Evolutionary conservation across 2,329 filamentous ascomycete genomes (phyloP).

Genomic region (Exophiala oligosperma): DNA sequence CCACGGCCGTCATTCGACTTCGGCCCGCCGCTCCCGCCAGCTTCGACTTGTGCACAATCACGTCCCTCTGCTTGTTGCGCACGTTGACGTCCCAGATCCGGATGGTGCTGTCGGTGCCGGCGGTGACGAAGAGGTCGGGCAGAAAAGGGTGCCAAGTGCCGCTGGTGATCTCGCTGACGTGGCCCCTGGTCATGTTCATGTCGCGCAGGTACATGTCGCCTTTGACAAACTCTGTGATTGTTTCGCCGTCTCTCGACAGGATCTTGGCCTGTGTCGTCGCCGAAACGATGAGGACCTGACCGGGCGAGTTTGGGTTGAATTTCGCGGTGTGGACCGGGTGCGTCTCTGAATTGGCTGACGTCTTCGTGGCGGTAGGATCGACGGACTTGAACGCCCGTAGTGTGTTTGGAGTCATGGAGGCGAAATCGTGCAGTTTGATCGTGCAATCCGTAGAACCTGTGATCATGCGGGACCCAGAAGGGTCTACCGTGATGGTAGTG

Average conservation of each 20-base stretch:
- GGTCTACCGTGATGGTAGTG: conserved; percentile 80
- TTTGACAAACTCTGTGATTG: conserved; percentile 86
- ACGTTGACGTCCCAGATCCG: conserved; percentile 97
- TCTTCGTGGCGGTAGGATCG: conserved; percentile 79
- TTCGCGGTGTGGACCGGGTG: conserved; percentile 84
- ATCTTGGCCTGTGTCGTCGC: conserved; percentile 90
- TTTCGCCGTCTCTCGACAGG: conserved; percentile 83
- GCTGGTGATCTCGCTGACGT: conserved; percentile 86
- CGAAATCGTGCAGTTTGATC: conserved; percentile 91
- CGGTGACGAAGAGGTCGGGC: conserved; percentile 81
- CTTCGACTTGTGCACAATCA: conserved; percentile 93
- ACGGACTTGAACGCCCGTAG: conserved; percentile 90
- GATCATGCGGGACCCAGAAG: conserved; percentile 78
- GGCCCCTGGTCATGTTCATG: conserved; percentile 96
- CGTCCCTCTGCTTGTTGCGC: conserved; percentile 83
- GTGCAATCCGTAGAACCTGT: conserved; percentile 91
- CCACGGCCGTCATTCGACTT: conserved; percentile 89
- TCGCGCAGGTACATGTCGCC: conserved; percentile 98
- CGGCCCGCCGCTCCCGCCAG: conserved; percentile 84
- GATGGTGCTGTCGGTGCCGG: conserved; percentile 90
- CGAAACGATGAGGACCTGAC: conserved; percentile 80
- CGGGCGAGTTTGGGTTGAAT: conserved; percentile 80
- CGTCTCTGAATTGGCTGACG: conserved; percentile 70
- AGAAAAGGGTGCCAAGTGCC: conserved; percentile 90
- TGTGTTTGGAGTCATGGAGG: conserved; percentile 92